phyloP scores from a whole-genome alignment of 345 rosid genomes.

The Hypericum perforatum region DNA sequence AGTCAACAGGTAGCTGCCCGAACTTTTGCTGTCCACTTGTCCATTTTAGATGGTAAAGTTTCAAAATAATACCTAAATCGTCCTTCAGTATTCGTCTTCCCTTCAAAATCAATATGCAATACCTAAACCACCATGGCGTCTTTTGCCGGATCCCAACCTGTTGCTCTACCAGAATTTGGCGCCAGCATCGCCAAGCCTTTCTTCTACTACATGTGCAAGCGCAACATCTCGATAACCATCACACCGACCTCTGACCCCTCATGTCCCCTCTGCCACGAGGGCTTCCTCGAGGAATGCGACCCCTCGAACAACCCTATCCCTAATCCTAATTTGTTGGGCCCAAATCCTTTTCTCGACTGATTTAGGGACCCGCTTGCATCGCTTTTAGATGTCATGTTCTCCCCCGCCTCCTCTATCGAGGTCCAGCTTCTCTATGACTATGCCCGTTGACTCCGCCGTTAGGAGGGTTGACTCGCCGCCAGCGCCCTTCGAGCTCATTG shows the following conservation, averaged over 20 bases:
- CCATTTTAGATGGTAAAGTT: no score
- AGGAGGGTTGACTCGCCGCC: no score
- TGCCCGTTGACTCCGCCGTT: no score
- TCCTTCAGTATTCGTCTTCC: no score
- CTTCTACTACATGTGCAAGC: conserved; percentile 31
- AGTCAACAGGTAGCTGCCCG: no score
- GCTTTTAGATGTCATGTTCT: conserved; percentile 18
- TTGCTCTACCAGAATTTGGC: conserved; percentile 5
- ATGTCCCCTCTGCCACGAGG: conserved; percentile 36
- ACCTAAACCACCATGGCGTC: conserved; percentile 13
- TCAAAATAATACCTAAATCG: no score
- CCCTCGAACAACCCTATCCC: conserved; percentile 16
- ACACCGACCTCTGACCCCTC: conserved; percentile 25
- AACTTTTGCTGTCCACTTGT: no score
- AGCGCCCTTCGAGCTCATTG: no score
- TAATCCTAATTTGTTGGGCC: no score
- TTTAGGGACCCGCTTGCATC: conserved; percentile 19
- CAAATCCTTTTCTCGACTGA: conserved; percentile 14
- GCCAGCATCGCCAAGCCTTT: conserved; percentile 11
- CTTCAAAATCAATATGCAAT: background rate
- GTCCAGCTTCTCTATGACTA: no score
- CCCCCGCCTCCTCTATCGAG: conserved; percentile 17
- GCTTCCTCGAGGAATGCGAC: conserved; percentile 37
- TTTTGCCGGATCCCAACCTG: conserved; percentile 18
- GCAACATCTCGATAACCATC: conserved; percentile 16